Evolutionary conservation across 805 yeast species (phyloP).

Genomic region (Metschnikowia hibisci): DNA sequence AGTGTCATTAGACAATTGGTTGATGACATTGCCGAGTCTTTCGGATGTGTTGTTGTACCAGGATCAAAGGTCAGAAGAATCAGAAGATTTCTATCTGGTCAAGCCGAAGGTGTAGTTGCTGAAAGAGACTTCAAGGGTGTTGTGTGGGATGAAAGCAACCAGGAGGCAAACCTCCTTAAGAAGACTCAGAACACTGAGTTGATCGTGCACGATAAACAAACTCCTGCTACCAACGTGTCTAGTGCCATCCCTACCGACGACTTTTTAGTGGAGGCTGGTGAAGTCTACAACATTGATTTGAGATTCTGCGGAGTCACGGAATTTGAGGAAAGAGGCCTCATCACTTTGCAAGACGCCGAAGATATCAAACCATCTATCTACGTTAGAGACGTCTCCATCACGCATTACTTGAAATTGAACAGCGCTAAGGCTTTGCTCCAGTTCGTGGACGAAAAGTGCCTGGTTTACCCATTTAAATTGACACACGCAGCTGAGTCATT

Average conservation of each 20-base stretch:
- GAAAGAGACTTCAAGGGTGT: conserved; percentile 93
- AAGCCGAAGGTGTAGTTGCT: conserved; percentile 85
- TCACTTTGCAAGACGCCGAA: conserved; percentile 66
- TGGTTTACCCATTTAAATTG: conserved; percentile 91
- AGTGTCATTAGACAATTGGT: conserved; percentile 66
- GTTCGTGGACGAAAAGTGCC: conserved; percentile 64
- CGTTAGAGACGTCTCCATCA: conserved; percentile 83
- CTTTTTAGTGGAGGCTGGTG: conserved; percentile 71
- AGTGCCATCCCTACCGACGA: conserved; percentile 74
- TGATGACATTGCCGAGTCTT: conserved; percentile 80
- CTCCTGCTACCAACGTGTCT: conserved; percentile 24
- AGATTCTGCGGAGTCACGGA: conserved; percentile 66
- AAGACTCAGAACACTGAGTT: conserved; percentile 21
- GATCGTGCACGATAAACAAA: conserved; percentile 14
- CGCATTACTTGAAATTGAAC: conserved; percentile 70
- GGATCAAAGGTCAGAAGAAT: conserved; percentile 90
- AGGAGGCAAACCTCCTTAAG: conserved; percentile 55
- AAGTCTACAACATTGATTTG: conserved; percentile 81
- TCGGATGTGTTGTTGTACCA: conserved; percentile 82
- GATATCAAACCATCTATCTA: conserved; percentile 67
- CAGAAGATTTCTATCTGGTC: conserved; percentile 93
- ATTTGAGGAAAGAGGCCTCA: conserved; percentile 55
- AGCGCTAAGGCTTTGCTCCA: conserved; percentile 68
- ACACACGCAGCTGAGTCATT: conserved; percentile 61
- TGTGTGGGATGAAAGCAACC: conserved; percentile 79